phyloP scores from a whole-genome alignment of 108 stramenopile species.

The Skeletonema marinoi region DNA sequence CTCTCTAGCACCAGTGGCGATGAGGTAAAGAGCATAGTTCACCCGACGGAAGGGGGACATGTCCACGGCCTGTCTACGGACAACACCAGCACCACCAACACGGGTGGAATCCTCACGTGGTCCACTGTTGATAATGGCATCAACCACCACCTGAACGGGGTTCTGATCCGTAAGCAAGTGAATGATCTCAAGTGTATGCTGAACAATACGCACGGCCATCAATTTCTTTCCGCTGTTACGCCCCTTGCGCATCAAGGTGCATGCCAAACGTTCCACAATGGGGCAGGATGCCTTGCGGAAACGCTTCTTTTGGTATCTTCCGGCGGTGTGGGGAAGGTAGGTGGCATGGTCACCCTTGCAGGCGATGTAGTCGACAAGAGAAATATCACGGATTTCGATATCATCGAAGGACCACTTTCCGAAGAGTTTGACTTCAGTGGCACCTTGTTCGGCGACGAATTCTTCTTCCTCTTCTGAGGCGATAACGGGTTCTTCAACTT shows the following conservation, averaged over 20 bases:
- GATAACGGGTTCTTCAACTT: slow-evolving; percentile 52
- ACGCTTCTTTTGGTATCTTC: slow-evolving; percentile 99
- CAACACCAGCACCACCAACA: slow-evolving; percentile 99
- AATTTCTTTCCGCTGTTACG: slow-evolving; percentile 99
- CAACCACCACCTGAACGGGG: slow-evolving; percentile 99
- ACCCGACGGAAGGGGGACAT: slow-evolving; percentile 99
- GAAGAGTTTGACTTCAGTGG: slow-evolving; percentile 94
- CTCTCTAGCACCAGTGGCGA: slow-evolving; percentile 98
- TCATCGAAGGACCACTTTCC: slow-evolving; percentile 98
- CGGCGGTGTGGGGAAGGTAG: slow-evolving; percentile 99
- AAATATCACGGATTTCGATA: slow-evolving; percentile 98
- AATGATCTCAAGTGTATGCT: slow-evolving; percentile 99
- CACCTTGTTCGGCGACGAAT: slow-evolving; percentile 70
- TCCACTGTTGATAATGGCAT: slow-evolving; percentile 99
- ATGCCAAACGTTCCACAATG: slow-evolving; percentile 98
- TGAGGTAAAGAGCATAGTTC: slow-evolving; percentile 98
- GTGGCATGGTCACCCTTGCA: slow-evolving; percentile 97
- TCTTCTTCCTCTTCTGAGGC: slow-evolving; percentile 79
- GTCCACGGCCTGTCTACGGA: slow-evolving; percentile 99
- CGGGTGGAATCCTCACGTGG: slow-evolving; percentile 99
- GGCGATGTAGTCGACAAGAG: slow-evolving; percentile 97
- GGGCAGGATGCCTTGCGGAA: slow-evolving; percentile 99
- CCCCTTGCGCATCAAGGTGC: slow-evolving; percentile 97
- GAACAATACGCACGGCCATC: slow-evolving; percentile 97
- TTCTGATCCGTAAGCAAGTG: slow-evolving; percentile 99